phyloP scores from a whole-genome alignment of 495 filamentous ascomycete species.

The Talaromyces ruber region DNA sequence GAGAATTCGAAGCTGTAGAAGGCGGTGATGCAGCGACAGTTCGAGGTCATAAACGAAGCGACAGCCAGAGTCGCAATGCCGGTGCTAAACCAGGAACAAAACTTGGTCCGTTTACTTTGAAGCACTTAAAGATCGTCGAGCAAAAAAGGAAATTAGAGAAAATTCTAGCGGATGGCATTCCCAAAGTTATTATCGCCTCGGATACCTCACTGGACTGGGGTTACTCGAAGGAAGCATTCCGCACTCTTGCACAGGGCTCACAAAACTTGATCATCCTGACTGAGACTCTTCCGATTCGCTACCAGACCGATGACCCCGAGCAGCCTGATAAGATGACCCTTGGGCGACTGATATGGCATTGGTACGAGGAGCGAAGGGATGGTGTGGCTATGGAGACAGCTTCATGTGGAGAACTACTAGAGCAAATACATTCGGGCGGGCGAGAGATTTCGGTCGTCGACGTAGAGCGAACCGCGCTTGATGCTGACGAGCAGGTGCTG shows the following conservation, averaged over 20 bases:
- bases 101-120: constrained; percentile 82
- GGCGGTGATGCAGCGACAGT: constrained; percentile 36
- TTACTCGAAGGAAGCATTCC: constrained; percentile 82
- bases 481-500: constrained; percentile 61
- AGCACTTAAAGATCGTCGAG: constrained; percentile 73
- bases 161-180: constrained; percentile 38
- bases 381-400: constrained; percentile 51
- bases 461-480: constrained; percentile 53
- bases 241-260: constrained; percentile 59
- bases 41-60: constrained; percentile 29
- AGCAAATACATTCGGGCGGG: constrained; percentile 59
- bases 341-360: constrained; percentile 57
- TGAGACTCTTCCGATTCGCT: constrained; percentile 46
- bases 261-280: constrained; percentile 82
- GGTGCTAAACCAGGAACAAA: constrained; percentile 29
- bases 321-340: constrained; percentile 32
- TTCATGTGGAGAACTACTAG: constrained; percentile 50
- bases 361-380: constrained; percentile 60
- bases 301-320: constrained; percentile 20
- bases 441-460: constrained; percentile 50
- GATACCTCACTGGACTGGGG: constrained; percentile 91
- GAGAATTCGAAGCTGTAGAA: constrained; percentile 79
- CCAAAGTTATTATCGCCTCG: constrained; percentile 82
- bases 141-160: constrained; percentile 63
- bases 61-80: constrained; percentile 21